Conservation (phyloP, 1,284 basidiomycete genomes). For the Cryptococcus deneoformans region DNA sequence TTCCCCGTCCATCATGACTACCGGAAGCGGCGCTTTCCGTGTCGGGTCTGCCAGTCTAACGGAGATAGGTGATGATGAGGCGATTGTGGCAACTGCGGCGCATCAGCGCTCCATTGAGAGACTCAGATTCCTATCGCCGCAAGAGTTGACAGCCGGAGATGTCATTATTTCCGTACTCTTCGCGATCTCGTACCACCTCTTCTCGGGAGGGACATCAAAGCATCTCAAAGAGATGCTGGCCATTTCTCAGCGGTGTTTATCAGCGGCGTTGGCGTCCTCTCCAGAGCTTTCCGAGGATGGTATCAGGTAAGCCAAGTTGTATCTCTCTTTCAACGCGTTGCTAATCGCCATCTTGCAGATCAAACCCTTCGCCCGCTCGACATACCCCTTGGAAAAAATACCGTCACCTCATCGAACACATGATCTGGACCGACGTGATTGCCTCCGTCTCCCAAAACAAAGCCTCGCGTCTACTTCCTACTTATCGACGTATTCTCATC, state of each 20-base stretch:
- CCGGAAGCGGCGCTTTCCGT: not conserved
- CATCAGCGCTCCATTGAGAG: slow-evolving; percentile 14
- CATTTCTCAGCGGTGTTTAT: slow-evolving; percentile 18
- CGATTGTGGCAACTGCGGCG: slow-evolving; percentile 8
- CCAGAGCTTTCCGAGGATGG: slow-evolving; percentile 11
- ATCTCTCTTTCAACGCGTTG: not conserved
- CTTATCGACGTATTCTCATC: slow-evolving; percentile 60
- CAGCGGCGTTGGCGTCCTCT: slow-evolving; percentile 11
- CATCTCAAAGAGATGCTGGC: slow-evolving; percentile 18
- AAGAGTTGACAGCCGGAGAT: slow-evolving; percentile 18
- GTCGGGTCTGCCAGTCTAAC: not conserved
- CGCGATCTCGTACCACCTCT: slow-evolving; percentile 26
- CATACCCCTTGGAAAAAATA: slow-evolving; percentile 16
- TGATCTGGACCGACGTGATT: slow-evolving; percentile 80
- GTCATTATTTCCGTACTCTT: slow-evolving; percentile 23
- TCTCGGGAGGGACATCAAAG: slow-evolving; percentile 24
- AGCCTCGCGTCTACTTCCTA: slow-evolving; percentile 58
- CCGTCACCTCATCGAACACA: slow-evolving; percentile 61
- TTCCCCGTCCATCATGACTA: not conserved
- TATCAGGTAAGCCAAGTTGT: not conserved
- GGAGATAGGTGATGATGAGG: slow-evolving; percentile 14
- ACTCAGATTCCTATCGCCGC: slow-evolving; percentile 10
- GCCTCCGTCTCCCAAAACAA: slow-evolving; percentile 64
- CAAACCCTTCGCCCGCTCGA: not conserved
- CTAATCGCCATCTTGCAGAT: not conserved